A percentile compares a stretch with the other conserved stretches of the same genome.
phyloP scores from a whole-genome alignment of 805 yeast genomes.

The Yamadazyma paraphyllophila region DNA sequence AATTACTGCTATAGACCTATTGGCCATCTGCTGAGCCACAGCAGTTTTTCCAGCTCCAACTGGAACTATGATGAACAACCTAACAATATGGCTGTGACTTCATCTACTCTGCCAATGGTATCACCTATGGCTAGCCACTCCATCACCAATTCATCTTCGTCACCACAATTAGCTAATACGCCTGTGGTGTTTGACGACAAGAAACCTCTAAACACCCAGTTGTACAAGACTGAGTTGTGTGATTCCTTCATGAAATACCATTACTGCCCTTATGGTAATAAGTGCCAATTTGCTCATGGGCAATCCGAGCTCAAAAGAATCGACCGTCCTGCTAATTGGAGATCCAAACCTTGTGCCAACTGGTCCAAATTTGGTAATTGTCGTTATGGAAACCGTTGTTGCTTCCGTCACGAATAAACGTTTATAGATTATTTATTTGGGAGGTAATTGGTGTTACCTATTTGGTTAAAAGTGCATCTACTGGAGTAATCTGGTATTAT shows the following conservation, averaged over 20 bases:
- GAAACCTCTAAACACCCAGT: conserved; percentile 51
- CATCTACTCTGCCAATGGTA: background rate
- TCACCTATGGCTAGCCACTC: too few species aligned
- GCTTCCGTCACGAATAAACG: conserved; percentile 63
- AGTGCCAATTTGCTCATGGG: conserved; percentile 96
- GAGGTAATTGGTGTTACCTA: background rate
- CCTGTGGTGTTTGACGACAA: conserved; percentile 10
- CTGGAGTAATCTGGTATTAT: conserved; percentile 2
- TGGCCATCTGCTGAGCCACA: too few species aligned
- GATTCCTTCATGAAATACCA: conserved; percentile 68
- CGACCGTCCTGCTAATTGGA: conserved; percentile 77
- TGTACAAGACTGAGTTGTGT: conserved; percentile 90
- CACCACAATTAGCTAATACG: background rate
- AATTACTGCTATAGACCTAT: background rate
- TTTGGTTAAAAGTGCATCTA: background rate
- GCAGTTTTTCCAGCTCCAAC: background rate
- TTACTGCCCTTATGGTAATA: conserved; percentile 80
- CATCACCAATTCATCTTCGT: too few species aligned
- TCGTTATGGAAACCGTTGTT: conserved; percentile 87
- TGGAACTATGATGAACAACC: background rate
- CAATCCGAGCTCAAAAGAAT: conserved; percentile 68
- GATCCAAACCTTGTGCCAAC: conserved; percentile 87
- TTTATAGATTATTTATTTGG: conserved; percentile 12
- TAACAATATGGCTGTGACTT: background rate
- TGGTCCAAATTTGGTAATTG: conserved; percentile 82